Percentiles rank a stretch among this genome's conserved stretches.
phyloP scores from a whole-genome alignment of 164 flowering plant genomes.

The Kingdonia uniflora region DNA sequence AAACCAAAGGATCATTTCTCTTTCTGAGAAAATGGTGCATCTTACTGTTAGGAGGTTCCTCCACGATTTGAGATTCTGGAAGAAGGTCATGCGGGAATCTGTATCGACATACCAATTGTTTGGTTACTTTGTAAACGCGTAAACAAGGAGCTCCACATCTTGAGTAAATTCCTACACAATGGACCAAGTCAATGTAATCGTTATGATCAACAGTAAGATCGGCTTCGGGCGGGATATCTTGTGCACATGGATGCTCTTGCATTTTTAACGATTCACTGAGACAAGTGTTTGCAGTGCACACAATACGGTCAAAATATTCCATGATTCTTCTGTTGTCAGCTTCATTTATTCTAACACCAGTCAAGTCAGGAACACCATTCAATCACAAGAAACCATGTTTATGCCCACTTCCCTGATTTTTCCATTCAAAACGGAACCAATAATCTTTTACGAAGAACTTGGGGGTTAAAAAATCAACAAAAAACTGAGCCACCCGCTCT shows the following conservation, averaged over 20 bases:
- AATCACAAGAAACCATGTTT: not conserved
- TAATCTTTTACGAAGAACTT: not conserved
- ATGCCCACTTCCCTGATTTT: conserved; percentile 3
- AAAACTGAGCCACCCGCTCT: not conserved
- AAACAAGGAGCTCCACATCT: not conserved
- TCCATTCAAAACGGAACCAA: conserved; percentile 1
- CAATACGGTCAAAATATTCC: not conserved
- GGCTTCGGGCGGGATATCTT: not conserved
- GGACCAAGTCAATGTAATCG: too few species aligned
- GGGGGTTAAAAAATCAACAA: not conserved
- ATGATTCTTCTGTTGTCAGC: not conserved
- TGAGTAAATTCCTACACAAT: not conserved
- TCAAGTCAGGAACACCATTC: too few species aligned
- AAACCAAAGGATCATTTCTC: not conserved
- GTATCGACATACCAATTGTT: not conserved
- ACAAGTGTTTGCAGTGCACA: not conserved
- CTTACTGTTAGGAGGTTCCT: not conserved
- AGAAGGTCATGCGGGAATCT: not conserved
- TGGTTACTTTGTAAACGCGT: not conserved
- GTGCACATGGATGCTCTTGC: not conserved
- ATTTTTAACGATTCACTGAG: not conserved
- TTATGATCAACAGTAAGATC: not conserved
- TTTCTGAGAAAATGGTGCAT: not conserved
- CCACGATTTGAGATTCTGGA: not conserved
- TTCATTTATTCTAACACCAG: not conserved